phyloP scores from a whole-genome alignment of 2,329 filamentous ascomycete species.

The Venturia oleaginea region DNA sequence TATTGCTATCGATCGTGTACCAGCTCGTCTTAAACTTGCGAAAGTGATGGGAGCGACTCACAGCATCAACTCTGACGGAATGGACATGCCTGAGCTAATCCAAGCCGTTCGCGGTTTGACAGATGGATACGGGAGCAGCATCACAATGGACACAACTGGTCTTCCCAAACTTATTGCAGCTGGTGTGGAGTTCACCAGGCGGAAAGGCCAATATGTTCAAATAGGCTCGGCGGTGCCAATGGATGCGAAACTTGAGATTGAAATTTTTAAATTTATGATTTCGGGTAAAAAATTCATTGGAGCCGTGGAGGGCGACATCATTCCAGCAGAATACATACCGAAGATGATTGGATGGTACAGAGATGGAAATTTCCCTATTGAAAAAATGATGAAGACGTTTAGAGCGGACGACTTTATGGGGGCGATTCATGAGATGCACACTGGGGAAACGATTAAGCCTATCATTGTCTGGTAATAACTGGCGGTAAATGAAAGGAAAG shows the following conservation, averaged over 20 bases:
- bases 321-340: conserved; percentile 34
- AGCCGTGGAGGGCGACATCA: conserved; percentile 38
- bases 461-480: conserved; percentile 29
- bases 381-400: conserved; percentile 38
- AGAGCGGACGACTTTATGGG: conserved; percentile 32
- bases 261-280: conserved; percentile 38
- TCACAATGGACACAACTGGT: conserved; percentile 44
- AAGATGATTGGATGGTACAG: conserved; percentile 41
- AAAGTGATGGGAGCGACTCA: conserved; percentile 36
- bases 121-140: conserved; percentile 32
- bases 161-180: conserved; percentile 34
- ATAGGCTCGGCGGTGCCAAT: conserved; percentile 40
- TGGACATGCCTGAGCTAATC: conserved; percentile 21
- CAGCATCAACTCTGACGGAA: neutral
- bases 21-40: conserved; percentile 34
- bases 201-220: conserved; percentile 41
- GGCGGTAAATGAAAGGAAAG: no score
- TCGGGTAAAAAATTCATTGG: conserved; percentile 41
- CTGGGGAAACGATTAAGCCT: conserved; percentile 32
- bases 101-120: conserved; percentile 29
- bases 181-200: conserved; percentile 34
- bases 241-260: conserved; percentile 34
- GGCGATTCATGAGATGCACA: conserved; percentile 36
- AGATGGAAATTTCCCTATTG: conserved; percentile 38
- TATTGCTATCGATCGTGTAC: conserved; percentile 39